Evolutionary conservation across 345 rosid species (phyloP), one percentile per base, ranked within the genome.

Genomic region (Eucalyptus rudis): DNA sequence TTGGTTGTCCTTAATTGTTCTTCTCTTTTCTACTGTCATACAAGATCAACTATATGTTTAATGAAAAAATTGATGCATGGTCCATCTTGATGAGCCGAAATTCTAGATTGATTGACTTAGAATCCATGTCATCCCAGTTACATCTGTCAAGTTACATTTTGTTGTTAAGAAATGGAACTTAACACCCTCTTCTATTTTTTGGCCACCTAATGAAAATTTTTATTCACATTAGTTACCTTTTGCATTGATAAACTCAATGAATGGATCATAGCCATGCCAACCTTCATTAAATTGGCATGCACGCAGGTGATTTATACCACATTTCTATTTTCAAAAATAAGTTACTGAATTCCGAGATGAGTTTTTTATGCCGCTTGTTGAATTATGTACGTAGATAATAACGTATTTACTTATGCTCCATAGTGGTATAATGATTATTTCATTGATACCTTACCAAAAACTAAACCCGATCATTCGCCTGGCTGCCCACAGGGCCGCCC

Each of bases 21-120:
- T n/a, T 66, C 11, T 66, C 76, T n/a, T n/a, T 66, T 16, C 40
- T 7, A 15, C 31, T 14, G 14, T 25, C 66, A 59, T 59, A 66
- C 40, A n/a, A 66, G 76, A 31, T 64, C 76, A n/a, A 66, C 36
- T 31, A 66, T 14, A 66, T 15, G 76, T n/a, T 66, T 66, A 7
- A 31, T n/a, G 6, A 0, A 17, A 58, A 59, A 62, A 64, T 8
- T 15, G 76, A 14, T 66, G 76, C 76, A 29, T 14, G 76, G 20
- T 66, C 76, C 11, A 66, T 66, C 76, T 66, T n/a, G 2, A 2
- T 66, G 36, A 68, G 80, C 43, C 0, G 80, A 68, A 68, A 68
- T 68, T 68, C 44, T 19, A 68, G 12, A 0, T 0, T 0, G 43
- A 8, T 0, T 31, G 0, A 33, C 80, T 17, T 40, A 17, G 24